A percentile compares a stretch with the other conserved stretches of the same genome.
phyloP scores from a whole-genome alignment of 1,284 basidiomycete species.

The Puccinia coronata region DNA sequence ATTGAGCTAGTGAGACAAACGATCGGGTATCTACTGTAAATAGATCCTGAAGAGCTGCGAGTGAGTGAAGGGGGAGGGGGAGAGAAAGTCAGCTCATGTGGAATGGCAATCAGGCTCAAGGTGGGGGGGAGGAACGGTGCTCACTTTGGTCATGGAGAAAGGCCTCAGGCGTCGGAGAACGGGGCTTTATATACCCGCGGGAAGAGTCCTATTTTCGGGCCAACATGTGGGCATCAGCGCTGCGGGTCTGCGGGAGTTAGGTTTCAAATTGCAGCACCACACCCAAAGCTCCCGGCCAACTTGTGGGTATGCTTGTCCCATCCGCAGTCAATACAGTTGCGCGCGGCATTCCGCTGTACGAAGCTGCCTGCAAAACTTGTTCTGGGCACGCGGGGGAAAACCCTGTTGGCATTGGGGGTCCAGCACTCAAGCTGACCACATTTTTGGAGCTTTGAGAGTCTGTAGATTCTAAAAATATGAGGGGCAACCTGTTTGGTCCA shows the following conservation, averaged over 20 bases:
- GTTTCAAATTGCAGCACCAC: background rate
- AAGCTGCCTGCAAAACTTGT: too few species aligned
- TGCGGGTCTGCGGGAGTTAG: background rate
- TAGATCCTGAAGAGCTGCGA: conserved; percentile 50
- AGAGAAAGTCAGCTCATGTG: background rate
- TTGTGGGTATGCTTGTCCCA: background rate
- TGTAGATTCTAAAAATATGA: too few species aligned
- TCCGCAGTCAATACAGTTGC: too few species aligned
- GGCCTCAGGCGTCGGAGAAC: background rate
- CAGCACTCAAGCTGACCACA: too few species aligned
- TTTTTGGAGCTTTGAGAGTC: too few species aligned
- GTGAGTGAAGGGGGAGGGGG: background rate
- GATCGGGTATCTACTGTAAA: conserved; percentile 50
- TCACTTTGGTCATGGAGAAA: conserved; percentile 50
- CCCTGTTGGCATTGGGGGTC: too few species aligned
- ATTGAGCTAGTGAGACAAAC: conserved; percentile 50
- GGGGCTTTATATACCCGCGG: conserved; percentile 19
- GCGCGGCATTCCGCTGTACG: too few species aligned
- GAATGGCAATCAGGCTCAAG: background rate
- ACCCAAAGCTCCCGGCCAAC: background rate
- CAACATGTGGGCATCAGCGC: background rate
- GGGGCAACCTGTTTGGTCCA: too few species aligned
- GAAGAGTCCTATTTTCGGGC: background rate
- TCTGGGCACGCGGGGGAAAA: too few species aligned
- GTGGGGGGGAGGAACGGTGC: background rate